Base-by-base conservation (phyloP, 2,329 filamentous ascomycete species). In the Cordyceps cateniannulata region DNA sequence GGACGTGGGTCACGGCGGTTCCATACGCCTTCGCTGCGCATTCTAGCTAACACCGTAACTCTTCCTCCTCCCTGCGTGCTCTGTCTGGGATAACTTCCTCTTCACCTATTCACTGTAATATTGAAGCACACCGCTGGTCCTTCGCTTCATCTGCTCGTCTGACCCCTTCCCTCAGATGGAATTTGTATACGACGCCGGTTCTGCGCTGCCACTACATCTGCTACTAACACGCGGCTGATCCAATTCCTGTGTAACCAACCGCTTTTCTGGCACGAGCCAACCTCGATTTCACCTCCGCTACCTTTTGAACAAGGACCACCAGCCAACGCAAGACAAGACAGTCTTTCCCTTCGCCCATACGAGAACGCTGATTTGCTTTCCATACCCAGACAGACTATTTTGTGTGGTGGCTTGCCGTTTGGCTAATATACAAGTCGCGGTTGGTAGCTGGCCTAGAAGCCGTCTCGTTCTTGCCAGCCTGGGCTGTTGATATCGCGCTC, bases 401-500 rank as follows among this genome's bases (percentile, higher is more conserved):
- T 3, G 6, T 48, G 14, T 24, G 44, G 8, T 42, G 32, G 18
- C 10, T 16, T 22, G 35, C 35, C 22, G 8, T 29, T 25, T 47
- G 57, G 20, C n/a, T 18, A 22, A 18, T 52, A 40, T 45, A 45
- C 22, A 40, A 38, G 27, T 35, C 27, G 40, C 12, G 12, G 35
- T 53, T 59, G 49, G 56, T 29, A 59, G 48, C 49, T 44, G 57
- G 12, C n/a, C 16, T 52, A 38, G 56, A 38, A 18, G 47, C 32
- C 22, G 14, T 52, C 66, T 54, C 25, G 25, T 51, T 25, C 61
- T 63, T 58, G 68, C 70, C 71, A 69, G 68, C 70, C 6, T 32
- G 24, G 25, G 25, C 25, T n/a, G 24, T 50, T 67, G 67, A 67
- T 68, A 68, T 69, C 63, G 67, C 64, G 66, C 68, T 62, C 63